These are phyloP conservation scores for Globisporangium emineosum DNA, from an alignment of 352 stramenopile genomes.

Conservation along the genomic window DNA sequence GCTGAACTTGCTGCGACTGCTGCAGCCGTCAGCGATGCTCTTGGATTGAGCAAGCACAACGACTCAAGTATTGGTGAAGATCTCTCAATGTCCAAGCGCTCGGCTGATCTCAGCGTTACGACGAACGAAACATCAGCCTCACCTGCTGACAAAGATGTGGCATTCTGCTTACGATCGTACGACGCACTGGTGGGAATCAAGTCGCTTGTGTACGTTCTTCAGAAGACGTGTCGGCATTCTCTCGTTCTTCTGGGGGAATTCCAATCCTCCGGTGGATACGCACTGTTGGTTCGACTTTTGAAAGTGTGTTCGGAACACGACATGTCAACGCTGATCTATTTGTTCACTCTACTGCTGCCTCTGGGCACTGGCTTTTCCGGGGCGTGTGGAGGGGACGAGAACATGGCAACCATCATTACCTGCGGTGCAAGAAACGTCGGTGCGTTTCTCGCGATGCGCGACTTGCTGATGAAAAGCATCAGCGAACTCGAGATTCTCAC, in stretches of 20 bases:
- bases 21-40: slow-evolving; percentile 62
- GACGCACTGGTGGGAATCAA: slow-evolving; percentile 51
- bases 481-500: slow-evolving; percentile 20
- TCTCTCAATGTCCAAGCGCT: neutral
- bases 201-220: slow-evolving; percentile 49
- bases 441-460: slow-evolving; percentile 59
- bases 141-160: slow-evolving; percentile 9
- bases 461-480: slow-evolving; percentile 62
- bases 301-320: slow-evolving; percentile 39
- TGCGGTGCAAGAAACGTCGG: slow-evolving; percentile 58
- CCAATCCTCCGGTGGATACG: slow-evolving; percentile 57
- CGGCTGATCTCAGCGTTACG: neutral
- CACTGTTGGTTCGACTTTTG: slow-evolving; percentile 41
- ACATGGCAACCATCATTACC: slow-evolving; percentile 35
- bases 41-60: slow-evolving; percentile 40
- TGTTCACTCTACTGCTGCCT: slow-evolving; percentile 55
- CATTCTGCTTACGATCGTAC: slow-evolving; percentile 40
- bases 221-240: slow-evolving; percentile 60
- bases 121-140: neutral
- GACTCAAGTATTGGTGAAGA: neutral
- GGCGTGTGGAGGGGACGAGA: slow-evolving; percentile 31
- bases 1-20: slow-evolving; percentile 16
- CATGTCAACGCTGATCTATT: slow-evolving; percentile 40
- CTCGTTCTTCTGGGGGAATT: slow-evolving; percentile 70
- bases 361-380: slow-evolving; percentile 48